These are phyloP conservation scores for Ophiostoma sp. DNA, from an alignment of 2,329 filamentous ascomycete species.

Conservation along the genomic window DNA sequence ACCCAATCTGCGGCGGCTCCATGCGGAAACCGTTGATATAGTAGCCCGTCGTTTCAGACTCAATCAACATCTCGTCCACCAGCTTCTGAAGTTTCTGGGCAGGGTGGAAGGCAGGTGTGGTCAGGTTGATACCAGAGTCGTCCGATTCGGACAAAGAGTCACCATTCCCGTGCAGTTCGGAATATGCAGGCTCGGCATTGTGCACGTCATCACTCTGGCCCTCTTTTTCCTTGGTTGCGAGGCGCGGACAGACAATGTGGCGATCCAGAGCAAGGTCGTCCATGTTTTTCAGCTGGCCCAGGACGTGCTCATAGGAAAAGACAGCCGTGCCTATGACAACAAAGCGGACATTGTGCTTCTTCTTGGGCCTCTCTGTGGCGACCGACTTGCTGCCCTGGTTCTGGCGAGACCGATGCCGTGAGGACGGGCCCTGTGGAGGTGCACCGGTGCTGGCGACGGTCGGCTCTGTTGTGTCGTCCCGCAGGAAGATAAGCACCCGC, in stretches of 20 bases:
- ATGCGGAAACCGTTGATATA: constrained; percentile 3
- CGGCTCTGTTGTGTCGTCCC: constrained; percentile 23
- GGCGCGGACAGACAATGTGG: constrained; percentile 35
- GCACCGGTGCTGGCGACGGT: background rate
- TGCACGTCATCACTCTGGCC: background rate
- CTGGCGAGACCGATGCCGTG: background rate
- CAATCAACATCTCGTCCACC: background rate
- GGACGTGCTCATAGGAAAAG: constrained; percentile 64
- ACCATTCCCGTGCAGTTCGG: background rate
- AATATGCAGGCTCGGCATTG: background rate
- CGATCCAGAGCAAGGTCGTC: constrained; percentile 51
- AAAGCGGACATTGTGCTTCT: constrained; percentile 38
- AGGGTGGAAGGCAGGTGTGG: background rate
- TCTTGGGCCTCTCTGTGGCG: constrained; percentile 8
- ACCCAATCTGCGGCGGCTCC: constrained; percentile 47
- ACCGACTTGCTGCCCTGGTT: background rate
- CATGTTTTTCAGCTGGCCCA: constrained; percentile 54
- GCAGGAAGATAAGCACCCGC: constrained; percentile 43
- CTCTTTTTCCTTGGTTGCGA: background rate
- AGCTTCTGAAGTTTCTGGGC: background rate
- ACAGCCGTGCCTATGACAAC: constrained; percentile 58
- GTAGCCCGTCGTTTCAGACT: background rate
- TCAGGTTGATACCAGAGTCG: background rate
- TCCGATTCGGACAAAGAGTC: background rate
- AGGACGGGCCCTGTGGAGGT: background rate